Evolutionary conservation across 2,329 filamentous ascomycete genomes (phyloP).

Genomic region (Xylaria sp.): DNA sequence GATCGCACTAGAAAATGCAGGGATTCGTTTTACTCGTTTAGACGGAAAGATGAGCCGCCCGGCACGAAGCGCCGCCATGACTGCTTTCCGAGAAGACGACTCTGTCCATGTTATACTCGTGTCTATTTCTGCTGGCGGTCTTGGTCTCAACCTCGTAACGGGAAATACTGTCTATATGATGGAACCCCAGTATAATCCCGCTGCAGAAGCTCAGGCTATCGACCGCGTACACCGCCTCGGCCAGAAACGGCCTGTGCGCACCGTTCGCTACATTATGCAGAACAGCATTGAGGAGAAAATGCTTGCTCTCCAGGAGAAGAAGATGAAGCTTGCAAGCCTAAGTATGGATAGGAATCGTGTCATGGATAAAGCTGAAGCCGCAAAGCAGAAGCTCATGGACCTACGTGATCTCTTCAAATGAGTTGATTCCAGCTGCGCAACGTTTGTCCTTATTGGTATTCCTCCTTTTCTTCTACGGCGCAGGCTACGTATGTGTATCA

Average conservation of each 20-base stretch:
- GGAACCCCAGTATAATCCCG: conserved; percentile 98
- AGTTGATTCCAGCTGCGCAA: conserved; percentile 15
- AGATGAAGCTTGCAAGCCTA: conserved; percentile 88
- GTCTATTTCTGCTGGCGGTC: conserved; percentile 90
- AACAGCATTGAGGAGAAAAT: conserved; percentile 95
- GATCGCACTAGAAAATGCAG: conserved; percentile 75
- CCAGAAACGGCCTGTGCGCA: conserved; percentile 88
- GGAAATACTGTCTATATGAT: conserved; percentile 93
- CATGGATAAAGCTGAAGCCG: conserved; percentile 67
- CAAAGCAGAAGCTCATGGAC: conserved; percentile 71
- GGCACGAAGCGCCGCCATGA: conserved; percentile 79
- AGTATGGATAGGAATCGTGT: conserved; percentile 73
- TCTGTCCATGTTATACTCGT: conserved; percentile 84
- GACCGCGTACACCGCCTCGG: conserved; percentile 93
- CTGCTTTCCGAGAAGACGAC: conserved; percentile 78
- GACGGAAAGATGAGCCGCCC: conserved; percentile 88
- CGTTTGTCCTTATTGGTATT: not conserved
- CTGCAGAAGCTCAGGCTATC: conserved; percentile 91
- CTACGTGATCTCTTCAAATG: conserved; percentile 68
- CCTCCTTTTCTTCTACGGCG: not conserved
- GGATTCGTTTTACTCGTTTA: conserved; percentile 80
- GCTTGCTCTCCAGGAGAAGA: conserved; percentile 88
- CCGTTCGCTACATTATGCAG: conserved; percentile 88
- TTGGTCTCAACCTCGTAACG: conserved; percentile 89
- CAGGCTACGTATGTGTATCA: conserved; percentile 14